Evolutionary conservation across 176 grass and related monocot species (phyloP), one percentile per base, ranked within the genome.

Genomic region (Rhynchospora pubera): DNA sequence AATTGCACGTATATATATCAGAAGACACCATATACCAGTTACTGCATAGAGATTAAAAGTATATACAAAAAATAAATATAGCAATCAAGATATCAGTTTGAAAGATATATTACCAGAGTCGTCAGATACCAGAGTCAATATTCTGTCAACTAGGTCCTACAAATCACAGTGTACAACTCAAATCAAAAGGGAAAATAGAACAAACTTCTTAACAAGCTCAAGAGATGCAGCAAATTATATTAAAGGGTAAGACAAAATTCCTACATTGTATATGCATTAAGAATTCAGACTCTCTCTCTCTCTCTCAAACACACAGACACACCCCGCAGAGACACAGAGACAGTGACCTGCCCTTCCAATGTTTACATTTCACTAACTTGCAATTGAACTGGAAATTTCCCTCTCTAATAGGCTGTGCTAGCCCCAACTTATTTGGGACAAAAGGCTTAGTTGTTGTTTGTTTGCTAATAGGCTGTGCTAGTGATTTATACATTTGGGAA

Each of bases 61-160:
- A 24, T 71, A 64, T 21, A 73, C 28, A 42, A 28, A 28, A 46
- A 3, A 81, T 81, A 23, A 9, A 45, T 19, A 61, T 26, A 21
- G 12, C 16, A 44, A 64, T 81, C 30, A 81, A 9, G 7, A 81
- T 22, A 81, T 81, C 34, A 53, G 47, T 11, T 66, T 18, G 55
- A 5, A 76, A 76, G 47, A 56, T 65, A 10, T 15, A 67, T 66
- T 91, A 97, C 96, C 96, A 91, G 87, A 88, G 42, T 99, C 96
- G 50, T 95, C 96, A 46, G 85, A 90, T 70, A 95, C 68, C 21
- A 90, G 71, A 46, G 82, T 77, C 67, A 99, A 91, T 83, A 99
- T 91, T 85, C 91, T 92, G 5, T 95, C 93, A 2, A 95, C 80
- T 82, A 99, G 92, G 81, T 95, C 96, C 96, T 99, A 87, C 52